Evolutionary conservation across 83 land plant genomes (phyloP).

Genomic region (Picea abies): DNA sequence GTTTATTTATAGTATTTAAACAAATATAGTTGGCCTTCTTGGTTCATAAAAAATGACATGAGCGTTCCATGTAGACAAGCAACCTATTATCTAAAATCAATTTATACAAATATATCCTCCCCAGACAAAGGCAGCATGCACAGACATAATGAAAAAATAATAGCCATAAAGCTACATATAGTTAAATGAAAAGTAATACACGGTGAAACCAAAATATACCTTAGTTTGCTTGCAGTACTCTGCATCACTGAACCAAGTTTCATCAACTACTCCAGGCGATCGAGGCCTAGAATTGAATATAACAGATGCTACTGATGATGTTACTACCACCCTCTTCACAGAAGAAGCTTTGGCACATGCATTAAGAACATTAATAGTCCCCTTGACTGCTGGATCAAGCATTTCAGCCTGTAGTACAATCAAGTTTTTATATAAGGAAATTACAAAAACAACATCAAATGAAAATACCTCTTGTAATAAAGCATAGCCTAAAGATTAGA

Average conservation of each 20-base stretch:
- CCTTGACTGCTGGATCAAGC: constrained; percentile 87
- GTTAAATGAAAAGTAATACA: constrained; percentile 4
- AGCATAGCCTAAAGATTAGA: too few species aligned
- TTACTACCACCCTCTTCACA: constrained; percentile 76
- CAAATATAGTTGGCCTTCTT: not conserved
- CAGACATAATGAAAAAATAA: constrained; percentile 4
- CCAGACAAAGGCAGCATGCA: not conserved
- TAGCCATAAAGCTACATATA: not conserved
- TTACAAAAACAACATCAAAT: too few species aligned
- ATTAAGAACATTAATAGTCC: constrained; percentile 84
- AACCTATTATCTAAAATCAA: not conserved
- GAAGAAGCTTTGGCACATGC: constrained; percentile 65
- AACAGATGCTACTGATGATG: constrained; percentile 77
- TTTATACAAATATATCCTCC: not conserved
- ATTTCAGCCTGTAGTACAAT: constrained; percentile 65
- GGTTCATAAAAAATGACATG: not conserved
- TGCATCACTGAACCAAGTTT: constrained; percentile 65
- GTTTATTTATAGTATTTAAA: not conserved
- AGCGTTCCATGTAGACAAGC: not conserved
- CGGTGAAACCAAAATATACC: constrained; percentile 26
- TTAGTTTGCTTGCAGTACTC: constrained; percentile 37
- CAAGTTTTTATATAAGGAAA: too few species aligned
- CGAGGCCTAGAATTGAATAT: constrained; percentile 33
- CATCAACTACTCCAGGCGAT: constrained; percentile 71
- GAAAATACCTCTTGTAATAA: too few species aligned